These are phyloP conservation scores for Perkinsus marinus DNA, from an alignment of 169 alveolate species.

Conservation along the genomic window DNA sequence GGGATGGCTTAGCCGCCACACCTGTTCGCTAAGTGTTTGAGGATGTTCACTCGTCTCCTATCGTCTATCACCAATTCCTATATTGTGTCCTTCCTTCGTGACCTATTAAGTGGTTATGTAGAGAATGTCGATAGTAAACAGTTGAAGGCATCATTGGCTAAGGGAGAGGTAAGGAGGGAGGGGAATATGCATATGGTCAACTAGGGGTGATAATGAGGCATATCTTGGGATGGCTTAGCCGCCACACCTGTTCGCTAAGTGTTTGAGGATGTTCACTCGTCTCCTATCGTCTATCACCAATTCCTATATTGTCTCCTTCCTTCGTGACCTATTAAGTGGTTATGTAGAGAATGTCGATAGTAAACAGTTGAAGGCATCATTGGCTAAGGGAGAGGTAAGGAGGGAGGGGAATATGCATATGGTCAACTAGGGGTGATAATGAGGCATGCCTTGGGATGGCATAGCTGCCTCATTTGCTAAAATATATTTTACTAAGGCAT, in stretches of 20 bases:
- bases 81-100: background rate
- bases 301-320: background rate
- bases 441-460: background rate
- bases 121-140: background rate
- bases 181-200: too few relatives aligned
- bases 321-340: background rate
- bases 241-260: background rate
- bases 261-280: background rate
- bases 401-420: background rate
- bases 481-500: too few relatives aligned
- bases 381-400: background rate
- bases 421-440: background rate
- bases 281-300: background rate
- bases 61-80: background rate
- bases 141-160: background rate
- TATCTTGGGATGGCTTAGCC: too few relatives aligned
- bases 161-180: background rate
- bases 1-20: too few relatives aligned
- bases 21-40: background rate
- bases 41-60: background rate
- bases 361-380: background rate
- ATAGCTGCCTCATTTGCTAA: background rate
- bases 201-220: too few relatives aligned
- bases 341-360: background rate
- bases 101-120: background rate